Base-by-base conservation (phyloP, 2,329 filamentous ascomycete species). In the Polytolypa hystricis region DNA sequence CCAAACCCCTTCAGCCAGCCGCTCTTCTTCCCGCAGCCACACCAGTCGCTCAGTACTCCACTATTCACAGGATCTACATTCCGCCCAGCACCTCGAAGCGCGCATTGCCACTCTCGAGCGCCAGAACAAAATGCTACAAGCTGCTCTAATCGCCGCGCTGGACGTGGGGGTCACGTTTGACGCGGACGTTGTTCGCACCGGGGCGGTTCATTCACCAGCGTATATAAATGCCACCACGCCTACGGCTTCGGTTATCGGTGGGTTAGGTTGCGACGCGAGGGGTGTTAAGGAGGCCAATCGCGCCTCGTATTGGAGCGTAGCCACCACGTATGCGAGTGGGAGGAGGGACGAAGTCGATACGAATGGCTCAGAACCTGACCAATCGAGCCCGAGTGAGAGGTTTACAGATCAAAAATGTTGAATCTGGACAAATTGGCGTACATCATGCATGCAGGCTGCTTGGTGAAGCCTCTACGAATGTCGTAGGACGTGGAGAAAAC, bases 101-200 rank as follows among this genome's bases (percentile, higher is more conserved):
- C 58, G 59, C 11, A 51, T 64, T 23, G 51, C 55, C 6, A 52
- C 56, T 15, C 54, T 64, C 5, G 60, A 64, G 39, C 58, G 56
- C 10, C 61, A 64, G 34, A 64, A 64, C 44, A 56, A 57, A 37
- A 53, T 62, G 35, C 56, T 64, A 8, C 60, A 62, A 23, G 60
- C 61, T 4, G 61, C 61, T 21, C 52, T 64, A 7, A 42, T 62
- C 20, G 58, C 60, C 1, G 58, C 60, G 4, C 44, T 64, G 18
- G 57, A 62, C 35, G 54, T 55, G 4, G 57, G 57, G 5, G 51
- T 50, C 19, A 59, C 56, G 28, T 51, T 49, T 12, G 51, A 52
- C 26, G 37, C 53, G 3, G 50, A 55, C 6, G 16, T 37, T 6
- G 28, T 37, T 11, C 35, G 28, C 11, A 31, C 11, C 14, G 27